These are phyloP conservation scores for Astraeus odoratus DNA, from an alignment of 768 basidiomycete genomes.

Conservation along the genomic window DNA sequence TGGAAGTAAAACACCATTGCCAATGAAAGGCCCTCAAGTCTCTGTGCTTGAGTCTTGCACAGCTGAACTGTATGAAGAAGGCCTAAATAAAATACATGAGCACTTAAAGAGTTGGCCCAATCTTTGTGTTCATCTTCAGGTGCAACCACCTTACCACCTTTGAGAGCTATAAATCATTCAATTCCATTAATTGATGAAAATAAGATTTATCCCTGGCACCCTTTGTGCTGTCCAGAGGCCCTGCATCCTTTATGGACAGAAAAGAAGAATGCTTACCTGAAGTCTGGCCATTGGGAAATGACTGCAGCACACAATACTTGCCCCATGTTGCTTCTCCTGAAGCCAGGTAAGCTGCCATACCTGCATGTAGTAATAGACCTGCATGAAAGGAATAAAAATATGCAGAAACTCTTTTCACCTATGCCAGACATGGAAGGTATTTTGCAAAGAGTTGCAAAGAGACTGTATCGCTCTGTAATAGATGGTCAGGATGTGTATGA, in stretches of 20 bases:
- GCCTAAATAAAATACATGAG: background rate
- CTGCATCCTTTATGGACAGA: background rate
- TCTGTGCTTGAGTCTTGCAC: background rate
- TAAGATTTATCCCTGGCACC: no score
- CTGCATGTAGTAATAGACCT: background rate
- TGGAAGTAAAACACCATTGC: background rate
- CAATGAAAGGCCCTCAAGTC: background rate
- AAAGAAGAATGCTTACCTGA: no score
- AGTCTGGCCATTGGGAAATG: background rate
- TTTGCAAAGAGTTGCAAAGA: no score
- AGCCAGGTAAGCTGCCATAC: background rate
- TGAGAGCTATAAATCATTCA: background rate
- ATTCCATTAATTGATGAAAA: background rate
- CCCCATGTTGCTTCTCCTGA: background rate
- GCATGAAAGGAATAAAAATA: background rate
- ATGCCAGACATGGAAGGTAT: no score
- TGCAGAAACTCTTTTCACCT: no score
- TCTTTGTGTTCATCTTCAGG: background rate
- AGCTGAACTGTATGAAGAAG: background rate
- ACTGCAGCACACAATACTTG: background rate
- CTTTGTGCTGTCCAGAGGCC: background rate
- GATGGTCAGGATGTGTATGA: constrained; percentile 29
- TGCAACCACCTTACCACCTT: background rate
- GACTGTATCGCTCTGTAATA: no score
- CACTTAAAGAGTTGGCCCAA: background rate